Evolutionary conservation across 176 grass and related monocot species (phyloP).

Genomic region (Triticum timopheevii): DNA sequence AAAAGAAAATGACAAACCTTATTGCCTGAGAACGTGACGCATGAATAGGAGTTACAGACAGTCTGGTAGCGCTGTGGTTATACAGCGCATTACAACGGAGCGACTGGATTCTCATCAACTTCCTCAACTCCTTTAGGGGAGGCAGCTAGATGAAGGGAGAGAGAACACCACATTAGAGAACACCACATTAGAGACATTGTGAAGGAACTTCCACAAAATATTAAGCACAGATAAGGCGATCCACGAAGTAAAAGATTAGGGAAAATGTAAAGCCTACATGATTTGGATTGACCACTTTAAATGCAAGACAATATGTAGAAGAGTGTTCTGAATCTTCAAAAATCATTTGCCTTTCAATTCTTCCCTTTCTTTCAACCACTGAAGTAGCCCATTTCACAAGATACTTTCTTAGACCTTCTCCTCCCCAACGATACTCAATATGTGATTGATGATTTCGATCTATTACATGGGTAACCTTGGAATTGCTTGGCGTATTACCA

Average conservation of each 20-base stretch:
- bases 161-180: slow-evolving; percentile 3
- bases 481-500: slow-evolving; percentile 54
- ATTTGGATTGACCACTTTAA: slow-evolving; percentile 76
- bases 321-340: slow-evolving; percentile 75
- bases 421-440: slow-evolving; percentile 94
- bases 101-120: slow-evolving; percentile 76
- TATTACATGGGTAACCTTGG: slow-evolving; percentile 56
- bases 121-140: slow-evolving; percentile 61
- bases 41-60: slow-evolving; percentile 77
- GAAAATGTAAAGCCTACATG: slow-evolving; percentile 58
- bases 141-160: slow-evolving; percentile 42
- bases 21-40: slow-evolving; percentile 86
- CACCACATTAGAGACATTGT: background rate
- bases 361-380: slow-evolving; percentile 60
- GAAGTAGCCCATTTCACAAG: slow-evolving; percentile 77
- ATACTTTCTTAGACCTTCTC: slow-evolving; percentile 91
- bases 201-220: background rate
- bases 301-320: slow-evolving; percentile 79
- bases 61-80: slow-evolving; percentile 58
- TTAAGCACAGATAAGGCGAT: background rate
- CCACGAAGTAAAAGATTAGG: background rate
- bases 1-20: slow-evolving; percentile 44
- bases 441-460: slow-evolving; percentile 90
- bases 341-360: slow-evolving; percentile 72
- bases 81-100: slow-evolving; percentile 77